Evolutionary conservation across 805 yeast species (phyloP).

Genomic region (Candida koratica): DNA sequence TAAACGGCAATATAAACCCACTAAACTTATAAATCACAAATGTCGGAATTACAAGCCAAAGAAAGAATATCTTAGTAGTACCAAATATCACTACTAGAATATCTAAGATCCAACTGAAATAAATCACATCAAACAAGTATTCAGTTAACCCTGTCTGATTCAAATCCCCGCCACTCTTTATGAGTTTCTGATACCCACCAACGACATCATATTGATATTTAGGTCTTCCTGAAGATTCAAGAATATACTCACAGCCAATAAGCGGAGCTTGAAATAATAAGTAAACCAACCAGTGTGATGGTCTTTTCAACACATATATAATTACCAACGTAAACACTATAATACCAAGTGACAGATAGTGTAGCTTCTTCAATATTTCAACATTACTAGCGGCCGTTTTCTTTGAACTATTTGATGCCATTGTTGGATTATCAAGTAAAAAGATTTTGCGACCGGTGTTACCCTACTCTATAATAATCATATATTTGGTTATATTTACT

Average conservation of each 20-base stretch:
- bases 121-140: slow-evolving; percentile 66
- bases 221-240: slow-evolving; percentile 65
- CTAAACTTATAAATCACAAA: slow-evolving; percentile 48
- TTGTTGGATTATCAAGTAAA: too few species aligned
- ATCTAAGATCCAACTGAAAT: slow-evolving; percentile 58
- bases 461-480: too few species aligned
- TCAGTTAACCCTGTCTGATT: slow-evolving; percentile 63
- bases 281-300: slow-evolving; percentile 40
- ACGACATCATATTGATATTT: slow-evolving; percentile 24
- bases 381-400: slow-evolving; percentile 45
- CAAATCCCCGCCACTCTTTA: slow-evolving; percentile 58
- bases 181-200: slow-evolving; percentile 37
- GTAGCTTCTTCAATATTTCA: slow-evolving; percentile 37
- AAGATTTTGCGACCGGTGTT: too few species aligned
- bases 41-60: slow-evolving; percentile 49
- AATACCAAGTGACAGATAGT: slow-evolving; percentile 29
- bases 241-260: slow-evolving; percentile 43
- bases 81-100: slow-evolving; percentile 53
- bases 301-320: slow-evolving; percentile 41
- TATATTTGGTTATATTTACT: too few species aligned
- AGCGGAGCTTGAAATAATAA: slow-evolving; percentile 35
- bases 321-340: slow-evolving; percentile 34
- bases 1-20: slow-evolving; percentile 26
- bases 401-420: slow-evolving; percentile 59
- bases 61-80: slow-evolving; percentile 55